Evolutionary conservation across 2,329 filamentous ascomycete species (phyloP), one percentile per base, ranked within the genome.

Genomic region (Didymosphaeria variabile): DNA sequence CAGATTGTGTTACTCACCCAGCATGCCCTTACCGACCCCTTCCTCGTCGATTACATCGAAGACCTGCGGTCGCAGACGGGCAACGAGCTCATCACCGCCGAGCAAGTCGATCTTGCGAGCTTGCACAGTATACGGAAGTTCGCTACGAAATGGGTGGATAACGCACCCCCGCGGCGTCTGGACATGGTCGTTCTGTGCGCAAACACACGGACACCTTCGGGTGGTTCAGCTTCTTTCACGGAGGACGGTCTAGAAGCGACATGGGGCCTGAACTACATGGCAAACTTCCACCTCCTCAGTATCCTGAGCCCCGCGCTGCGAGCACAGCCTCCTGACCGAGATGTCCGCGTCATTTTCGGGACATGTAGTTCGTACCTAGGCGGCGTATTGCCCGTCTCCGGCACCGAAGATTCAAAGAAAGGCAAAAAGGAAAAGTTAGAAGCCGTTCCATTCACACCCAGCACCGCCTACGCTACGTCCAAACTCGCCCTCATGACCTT

Each of bases 131-230:
- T 99, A 70, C 91, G 95, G 42, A 86, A 90, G 64, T 99, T 99
- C 77, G 95, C 95, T 13, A 99, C 95, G 0, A 94, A 93, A 82
- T 99, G 96, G 94, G 93, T 99, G 67, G 94, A 99, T 78, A 98
- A 97, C 77, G 87, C 91, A 23, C 94, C 95, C 2, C 92, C 94
- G 9, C 86, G 96, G 59, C 85, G 96, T 51, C 82, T 99, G 7
- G 95, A 99, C 77, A 94, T 94, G 88, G 83, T 99, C 50, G 87
- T 99, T 21, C 85, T 99, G 19, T 97, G 93, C 77, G 95, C 90
- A 10, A 91, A 91, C 47, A 90, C 90, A 0, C 82, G 93, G 67
- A 92, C 90, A 5, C 90, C 92, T 2, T 86, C 86, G 12, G 91
- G 89, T 1, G 84, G 85, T 5, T 80, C 83, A 65, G 82, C 86